Base-by-base conservation (phyloP, 768 basidiomycete species). In the Trametes cubensis region DNA sequence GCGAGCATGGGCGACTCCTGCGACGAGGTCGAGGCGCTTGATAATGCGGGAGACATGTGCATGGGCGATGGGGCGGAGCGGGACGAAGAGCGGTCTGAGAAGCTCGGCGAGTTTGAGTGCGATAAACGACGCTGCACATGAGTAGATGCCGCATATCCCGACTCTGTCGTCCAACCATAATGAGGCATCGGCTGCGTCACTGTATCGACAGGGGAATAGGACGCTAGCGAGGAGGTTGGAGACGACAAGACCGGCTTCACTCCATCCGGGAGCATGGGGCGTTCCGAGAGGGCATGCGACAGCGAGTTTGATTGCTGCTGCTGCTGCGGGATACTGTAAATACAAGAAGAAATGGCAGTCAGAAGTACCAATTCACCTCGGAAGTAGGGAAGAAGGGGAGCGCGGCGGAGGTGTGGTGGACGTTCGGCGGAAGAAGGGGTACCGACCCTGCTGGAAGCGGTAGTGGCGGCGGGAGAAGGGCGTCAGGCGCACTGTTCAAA, bases 291-390 rank as follows among this genome's bases (percentile, higher is more conserved):
- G 17, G 66, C 59, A 14, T 58, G 57, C 55, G 61, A 57, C 39
- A 54, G 66, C 63, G 51, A 61, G 52, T 52, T 46, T 8, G 46
- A 20, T 5, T 41, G 50, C 25, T 46, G 56, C 57, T 46, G 56
- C 57, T 59, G 64, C 60, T 62, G 57, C 47, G 60, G 47, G 52
- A 45, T 48, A 44, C 57, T 55, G 57, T 65, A 25, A 59, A 65
- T 62, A 61, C 45, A 30, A 25, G 64, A 58, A 58, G 50, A 42
- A 63, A 48, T 45, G 49, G 58, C 59, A 56, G 44, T 50, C 39
- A 60, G 48, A 60, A 53, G 54, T 64, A 56, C 62, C 58, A 64
- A 64, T 56, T 64, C 63, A 64, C 63, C 63, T 64, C 63, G 18
- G 63, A 38, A 21, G 39, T 46, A 20, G 53, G 20, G 45, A 47